Base-by-base conservation (phyloP, 2,329 filamentous ascomycete genomes). In the Alternaria longipes region DNA sequence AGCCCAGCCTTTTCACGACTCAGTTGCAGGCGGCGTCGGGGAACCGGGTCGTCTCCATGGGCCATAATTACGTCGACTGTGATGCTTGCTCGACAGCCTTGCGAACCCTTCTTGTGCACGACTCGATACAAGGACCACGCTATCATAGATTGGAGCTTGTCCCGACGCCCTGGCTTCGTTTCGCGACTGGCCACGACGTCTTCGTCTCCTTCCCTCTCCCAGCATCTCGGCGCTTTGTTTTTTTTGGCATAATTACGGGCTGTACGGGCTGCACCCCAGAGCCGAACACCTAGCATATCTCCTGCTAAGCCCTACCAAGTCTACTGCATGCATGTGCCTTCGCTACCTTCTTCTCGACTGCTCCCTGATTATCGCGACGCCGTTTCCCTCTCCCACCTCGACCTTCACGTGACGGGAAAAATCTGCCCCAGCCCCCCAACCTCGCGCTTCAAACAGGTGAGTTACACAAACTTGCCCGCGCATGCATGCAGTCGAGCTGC, bases 281-380 rank as follows among this genome's bases (percentile, higher is more conserved):
- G 58, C 62, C 64, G 59, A 65, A 60, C 60, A 66, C 71, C 69
- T 68, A 56, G 60, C 67, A 69, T 62, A 62, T 63, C 63, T 59
- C 52, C 60, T 57, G 60, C 65, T 69, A 69, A 73, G 70, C 68
- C 70, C 64, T 74, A 70, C 71, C 72, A 67, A 69, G 70, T 68
- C 62, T 54, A 46, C 56, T 54, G 56, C 50, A 59, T 59, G 49
- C 56, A 59, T 59, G 50, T 59, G 46, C 46, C 46, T 50, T 44
- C 51, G 40, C 63, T 56, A 40, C 53, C 66, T 56, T 40, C 41
- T 50, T 52, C 50, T 40, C 30, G 38, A 40, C 20, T 54, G 40
- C 40, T 54, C 52, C 52, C 57, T 56, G 44, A 32, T 44, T 50
- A 34, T 45, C 38, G 36, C 28, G 28, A 24, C 18, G 34, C 42